A percentile compares a stretch with the other conserved stretches of the same genome.
phyloP scores from a whole-genome alignment of 2,329 filamentous ascomycete genomes.

The Nemania sp. region DNA sequence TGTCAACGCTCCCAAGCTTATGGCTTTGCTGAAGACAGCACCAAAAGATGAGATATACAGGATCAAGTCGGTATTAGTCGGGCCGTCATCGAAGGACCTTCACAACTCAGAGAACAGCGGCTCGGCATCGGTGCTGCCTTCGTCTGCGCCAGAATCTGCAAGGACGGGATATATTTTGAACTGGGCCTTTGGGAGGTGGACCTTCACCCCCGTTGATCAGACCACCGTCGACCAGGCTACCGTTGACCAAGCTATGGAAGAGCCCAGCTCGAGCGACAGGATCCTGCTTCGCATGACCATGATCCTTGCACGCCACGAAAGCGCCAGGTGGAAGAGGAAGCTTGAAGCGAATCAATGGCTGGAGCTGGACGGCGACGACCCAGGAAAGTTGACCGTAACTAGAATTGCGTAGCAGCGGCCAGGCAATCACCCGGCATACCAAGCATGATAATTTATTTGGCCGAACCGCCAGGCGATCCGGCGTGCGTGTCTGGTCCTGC shows the following conservation, averaged over 20 bases:
- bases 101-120: slow-evolving; percentile 56
- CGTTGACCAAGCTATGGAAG: too few relatives aligned
- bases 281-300: slow-evolving; percentile 71
- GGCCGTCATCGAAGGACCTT: slow-evolving; percentile 48
- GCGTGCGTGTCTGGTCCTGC: too few relatives aligned
- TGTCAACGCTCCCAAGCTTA: slow-evolving; percentile 64
- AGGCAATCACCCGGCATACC: too few relatives aligned
- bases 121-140: slow-evolving; percentile 37
- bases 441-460: too few relatives aligned
- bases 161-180: slow-evolving; percentile 80
- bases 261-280: slow-evolving; percentile 60
- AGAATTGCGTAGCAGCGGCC: slow-evolving; percentile 44
- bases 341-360: slow-evolving; percentile 62
- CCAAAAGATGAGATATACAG: slow-evolving; percentile 95
- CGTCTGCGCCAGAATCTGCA: slow-evolving; percentile 22
- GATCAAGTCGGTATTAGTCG: slow-evolving; percentile 74
- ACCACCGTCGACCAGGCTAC: slow-evolving; percentile 40
- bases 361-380: slow-evolving; percentile 50
- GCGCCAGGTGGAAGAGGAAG: slow-evolving; percentile 75
- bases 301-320: slow-evolving; percentile 73
- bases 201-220: slow-evolving; percentile 71
- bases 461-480: too few relatives aligned
- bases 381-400: slow-evolving; percentile 55
- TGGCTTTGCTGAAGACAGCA: slow-evolving; percentile 68
- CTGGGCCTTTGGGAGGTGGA: slow-evolving; percentile 98